phyloP scores from a whole-genome alignment of 495 filamentous ascomycete species.

The Astrothelium macrocarpum region DNA sequence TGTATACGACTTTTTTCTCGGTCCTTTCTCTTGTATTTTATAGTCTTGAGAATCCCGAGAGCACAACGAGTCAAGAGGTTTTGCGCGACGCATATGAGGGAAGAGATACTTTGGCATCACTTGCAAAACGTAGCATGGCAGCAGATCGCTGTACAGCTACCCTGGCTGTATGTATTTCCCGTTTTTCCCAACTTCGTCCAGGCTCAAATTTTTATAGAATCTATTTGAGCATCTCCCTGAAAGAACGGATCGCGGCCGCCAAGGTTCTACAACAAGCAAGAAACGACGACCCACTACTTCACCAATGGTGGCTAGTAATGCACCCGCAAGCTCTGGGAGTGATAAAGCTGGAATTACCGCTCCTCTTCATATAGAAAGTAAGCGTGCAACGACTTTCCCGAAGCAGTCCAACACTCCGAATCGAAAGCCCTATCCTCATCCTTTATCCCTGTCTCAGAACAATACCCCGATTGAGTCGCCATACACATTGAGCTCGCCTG shows the following conservation, averaged over 20 bases:
- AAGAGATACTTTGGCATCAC: conserved; percentile 62
- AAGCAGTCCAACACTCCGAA: conserved; percentile 3
- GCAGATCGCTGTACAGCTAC: conserved; percentile 74
- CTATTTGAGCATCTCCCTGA: conserved; percentile 78
- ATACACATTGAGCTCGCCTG: not conserved
- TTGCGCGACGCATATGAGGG: conserved; percentile 77
- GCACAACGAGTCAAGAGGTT: conserved; percentile 62
- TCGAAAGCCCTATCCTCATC: conserved; percentile 18
- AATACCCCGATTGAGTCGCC: conserved; percentile 1
- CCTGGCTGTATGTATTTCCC: conserved; percentile 50
- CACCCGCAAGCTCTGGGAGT: not conserved
- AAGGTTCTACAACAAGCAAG: conserved; percentile 14
- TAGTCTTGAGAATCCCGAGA: conserved; percentile 80
- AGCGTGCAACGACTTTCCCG: not conserved
- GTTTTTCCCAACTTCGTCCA: conserved; percentile 9
- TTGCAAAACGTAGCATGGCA: conserved; percentile 77
- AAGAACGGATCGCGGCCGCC: conserved; percentile 44
- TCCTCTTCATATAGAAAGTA: not conserved
- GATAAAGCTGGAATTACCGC: not conserved
- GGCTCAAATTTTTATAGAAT: conserved; percentile 37
- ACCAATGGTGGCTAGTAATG: not conserved
- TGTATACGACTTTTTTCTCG: conserved; percentile 93
- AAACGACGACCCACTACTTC: conserved; percentile 20
- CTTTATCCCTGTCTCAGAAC: conserved; percentile 1
- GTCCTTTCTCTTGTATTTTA: conserved; percentile 85